Evolutionary conservation across 108 stramenopile genomes (phyloP), one percentile per base, ranked within the genome.

Genomic region (Fistulifera solaris): DNA sequence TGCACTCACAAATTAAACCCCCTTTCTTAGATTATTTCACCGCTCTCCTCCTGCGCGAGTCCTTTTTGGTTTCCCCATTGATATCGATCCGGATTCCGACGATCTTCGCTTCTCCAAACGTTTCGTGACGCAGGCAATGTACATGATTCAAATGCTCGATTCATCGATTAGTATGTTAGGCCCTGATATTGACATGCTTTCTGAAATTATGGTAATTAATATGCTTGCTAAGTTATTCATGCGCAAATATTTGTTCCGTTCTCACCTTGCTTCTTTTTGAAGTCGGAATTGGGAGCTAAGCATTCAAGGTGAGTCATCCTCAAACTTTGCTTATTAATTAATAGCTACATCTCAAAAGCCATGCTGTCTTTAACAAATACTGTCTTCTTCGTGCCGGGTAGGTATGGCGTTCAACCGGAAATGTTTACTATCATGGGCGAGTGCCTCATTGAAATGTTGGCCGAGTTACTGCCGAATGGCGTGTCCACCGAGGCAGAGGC

Each of bases 111-210:
- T 53, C 39, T 63, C 27, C 22, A 22, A 27, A 21, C 55, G 68
- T 24, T 70, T 70, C 41, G 24, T 59, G 18, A 54, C 47, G 54
- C 70, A 71, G 18, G 49, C 58, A 19, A 38, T 54, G 50, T 71
- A 65, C 24, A 44, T 64, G 24, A 56, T 65, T 48, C 58, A 65
- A 51, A 65, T 71, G 63, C 21, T 71, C 13, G 70, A 71, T 52
- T 55, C 51, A 48, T 58, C 63, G 3, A 35, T 71, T 19, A 26
- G 26, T 18, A 59, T 65, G 63, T 40, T 71, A 25, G 70, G 63
- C 13, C 35, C 53, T n/a, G 38, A 54, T 26, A 50, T 50, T 22
- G 49, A 50, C 2, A 35, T 35, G 31, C 31, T 35, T 8, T 35
- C 31, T 35, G 31, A 35, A 8, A 35, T 35, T 8, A 35, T 35